These are phyloP conservation scores for Ramichloridium luteum DNA, from an alignment of 2,329 filamentous ascomycete species.

Conservation along the genomic window DNA sequence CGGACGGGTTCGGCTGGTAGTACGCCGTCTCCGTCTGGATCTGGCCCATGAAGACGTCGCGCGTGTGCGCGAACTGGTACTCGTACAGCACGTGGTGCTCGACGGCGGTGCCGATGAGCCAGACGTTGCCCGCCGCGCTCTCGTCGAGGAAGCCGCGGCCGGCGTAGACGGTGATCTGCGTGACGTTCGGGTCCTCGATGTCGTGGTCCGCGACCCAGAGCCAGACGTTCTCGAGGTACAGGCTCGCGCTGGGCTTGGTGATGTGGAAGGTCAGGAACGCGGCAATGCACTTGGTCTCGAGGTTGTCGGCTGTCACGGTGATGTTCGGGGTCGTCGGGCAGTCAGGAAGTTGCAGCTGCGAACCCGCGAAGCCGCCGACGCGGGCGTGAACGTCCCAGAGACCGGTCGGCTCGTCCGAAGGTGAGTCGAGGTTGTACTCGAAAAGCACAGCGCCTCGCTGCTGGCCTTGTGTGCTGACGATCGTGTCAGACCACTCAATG, in stretches of 20 bases:
- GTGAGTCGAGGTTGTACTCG: constrained; percentile 55
- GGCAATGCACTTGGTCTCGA: constrained; percentile 20
- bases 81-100: constrained; percentile 55
- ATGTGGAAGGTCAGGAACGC: constrained; percentile 27
- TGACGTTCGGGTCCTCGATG: constrained; percentile 59
- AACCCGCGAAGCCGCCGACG: constrained; percentile 41
- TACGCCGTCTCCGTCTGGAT: constrained; percentile 84
- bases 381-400: constrained; percentile 47
- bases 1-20: constrained; percentile 72
- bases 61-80: constrained; percentile 69
- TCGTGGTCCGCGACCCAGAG: constrained; percentile 89
- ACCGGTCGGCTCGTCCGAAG: constrained; percentile 31
- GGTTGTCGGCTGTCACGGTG: constrained; percentile 10
- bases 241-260: constrained; percentile 41
- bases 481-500: constrained; percentile 60
- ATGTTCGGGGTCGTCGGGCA: constrained; percentile 26
- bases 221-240: constrained; percentile 86
- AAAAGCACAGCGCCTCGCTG: constrained; percentile 57
- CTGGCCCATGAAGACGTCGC: constrained; percentile 67
- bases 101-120: constrained; percentile 54
- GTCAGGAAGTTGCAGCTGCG: constrained; percentile 31
- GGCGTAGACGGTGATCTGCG: constrained; percentile 77
- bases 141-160: constrained; percentile 78
- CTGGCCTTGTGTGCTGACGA: constrained; percentile 56
- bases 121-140: constrained; percentile 47